phyloP scores from a whole-genome alignment of 495 filamentous ascomycete species.

The Aspergillus taichungensis region DNA sequence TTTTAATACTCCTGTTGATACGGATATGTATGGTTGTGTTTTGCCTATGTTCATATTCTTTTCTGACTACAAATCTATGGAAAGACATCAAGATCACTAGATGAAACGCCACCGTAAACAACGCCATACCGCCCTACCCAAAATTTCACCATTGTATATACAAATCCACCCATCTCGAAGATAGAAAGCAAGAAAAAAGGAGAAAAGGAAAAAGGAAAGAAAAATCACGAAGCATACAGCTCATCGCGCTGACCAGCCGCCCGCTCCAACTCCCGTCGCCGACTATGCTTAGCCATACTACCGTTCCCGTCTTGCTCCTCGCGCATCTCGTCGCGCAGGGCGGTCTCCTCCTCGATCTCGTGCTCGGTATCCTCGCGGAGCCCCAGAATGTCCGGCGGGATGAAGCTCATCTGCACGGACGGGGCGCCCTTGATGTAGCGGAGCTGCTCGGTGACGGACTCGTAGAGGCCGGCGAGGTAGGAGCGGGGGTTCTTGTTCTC shows the following conservation, averaged over 20 bases:
- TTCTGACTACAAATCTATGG: too few relatives aligned
- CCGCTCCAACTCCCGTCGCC: constrained; percentile 34
- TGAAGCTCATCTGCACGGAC: constrained; percentile 74
- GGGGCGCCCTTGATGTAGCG: constrained; percentile 77
- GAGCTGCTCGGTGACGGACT: constrained; percentile 73
- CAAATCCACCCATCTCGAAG: neutral
- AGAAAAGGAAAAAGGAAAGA: constrained; percentile 7
- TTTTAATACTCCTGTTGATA: too few relatives aligned
- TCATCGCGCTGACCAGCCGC: constrained; percentile 34
- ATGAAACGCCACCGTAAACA: too few relatives aligned
- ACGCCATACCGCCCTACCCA: too few relatives aligned
- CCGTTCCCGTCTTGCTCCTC: constrained; percentile 35
- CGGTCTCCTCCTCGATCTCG: constrained; percentile 61
- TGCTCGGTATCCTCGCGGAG: constrained; percentile 73
- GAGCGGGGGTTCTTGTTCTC: constrained; percentile 72
- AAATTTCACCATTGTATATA: too few relatives aligned
- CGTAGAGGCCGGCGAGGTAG: constrained; percentile 65
- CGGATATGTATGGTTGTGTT: too few relatives aligned
- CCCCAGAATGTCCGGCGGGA: constrained; percentile 68
- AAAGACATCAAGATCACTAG: too few relatives aligned
- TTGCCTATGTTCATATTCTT: too few relatives aligned
- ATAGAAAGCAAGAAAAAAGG: too few relatives aligned
- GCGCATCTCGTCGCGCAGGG: constrained; percentile 46
- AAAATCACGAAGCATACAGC: constrained; percentile 22
- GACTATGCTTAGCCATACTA: constrained; percentile 12